Evolutionary conservation across 2,329 filamentous ascomycete species (phyloP), one percentile per base, ranked within the genome.

Genomic region (Bipolaris cookei): DNA sequence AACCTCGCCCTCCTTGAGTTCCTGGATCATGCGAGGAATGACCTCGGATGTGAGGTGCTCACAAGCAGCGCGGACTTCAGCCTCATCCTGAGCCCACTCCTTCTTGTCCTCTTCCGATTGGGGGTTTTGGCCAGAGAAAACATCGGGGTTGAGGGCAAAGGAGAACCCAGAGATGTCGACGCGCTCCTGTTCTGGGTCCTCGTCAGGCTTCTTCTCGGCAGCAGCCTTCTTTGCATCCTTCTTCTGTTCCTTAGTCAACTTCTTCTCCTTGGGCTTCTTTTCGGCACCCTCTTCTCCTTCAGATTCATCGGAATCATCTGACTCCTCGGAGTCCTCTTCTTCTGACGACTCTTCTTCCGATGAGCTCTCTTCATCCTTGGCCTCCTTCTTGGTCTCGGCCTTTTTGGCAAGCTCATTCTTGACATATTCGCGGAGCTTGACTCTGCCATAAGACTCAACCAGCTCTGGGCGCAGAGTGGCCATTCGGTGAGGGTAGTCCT

Each of bases 401-500:
- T 79, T 77, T 69, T 76, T 76, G 14, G 64, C 64, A 11, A 97
- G 78, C 77, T 97, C 90, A 25, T 84, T 85, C 70, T 90, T 90
- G 30, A 97, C 88, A 82, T 92, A 98, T 70, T 95, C 90, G 61
- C 91, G 88, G 83, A 97, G 90, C 80, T 94, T 96, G 66, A 86
- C 82, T 65, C 93, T 89, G 75, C 90, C 90, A 77, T 94, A 92
- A 0, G 88, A 84, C 68, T 98, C 94, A 18, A 99, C 87, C 28
- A 99, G 84, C 78, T 99, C 95, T 13, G 92, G 88, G 64, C 95
- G 87, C 55, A 99, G 82, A 28, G 97, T 92, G 1, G 95, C 92
- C 95, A 99, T 99, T 43, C 92, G 88, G 77, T 99, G 95, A 43
- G 95, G 95, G 73, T 99, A 99, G 56, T 85, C 81, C 50, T 80